phyloP scores from a whole-genome alignment of 2,329 filamentous ascomycete genomes.

The Phaeoacremonium minimum region DNA sequence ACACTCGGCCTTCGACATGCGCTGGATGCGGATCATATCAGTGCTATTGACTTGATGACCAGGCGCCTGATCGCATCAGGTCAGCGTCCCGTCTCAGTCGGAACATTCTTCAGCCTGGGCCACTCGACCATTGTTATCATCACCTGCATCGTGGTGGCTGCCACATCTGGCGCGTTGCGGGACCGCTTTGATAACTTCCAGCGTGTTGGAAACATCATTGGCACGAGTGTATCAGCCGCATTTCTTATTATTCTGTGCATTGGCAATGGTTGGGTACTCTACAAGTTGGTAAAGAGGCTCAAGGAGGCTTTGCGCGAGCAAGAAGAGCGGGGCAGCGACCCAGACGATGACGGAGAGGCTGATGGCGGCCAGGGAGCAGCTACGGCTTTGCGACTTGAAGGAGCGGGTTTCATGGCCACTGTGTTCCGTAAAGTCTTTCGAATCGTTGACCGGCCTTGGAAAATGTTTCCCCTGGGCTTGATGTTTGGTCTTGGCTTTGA shows the following conservation, averaged over 20 bases:
- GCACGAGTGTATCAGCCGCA: constrained; percentile 77
- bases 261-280: constrained; percentile 83
- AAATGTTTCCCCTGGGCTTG: constrained; percentile 89
- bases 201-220: constrained; percentile 80
- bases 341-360: constrained; percentile 1
- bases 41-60: constrained; percentile 92
- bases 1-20: constrained; percentile 88
- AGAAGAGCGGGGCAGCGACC: constrained; percentile 20
- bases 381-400: constrained; percentile 64
- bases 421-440: constrained; percentile 74
- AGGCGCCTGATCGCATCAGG: constrained; percentile 81
- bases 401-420: constrained; percentile 68
- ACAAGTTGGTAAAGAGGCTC: constrained; percentile 68
- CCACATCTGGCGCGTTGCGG: constrained; percentile 79
- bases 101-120: constrained; percentile 89
- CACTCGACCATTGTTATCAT: constrained; percentile 91
- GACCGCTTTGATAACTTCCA: constrained; percentile 77
- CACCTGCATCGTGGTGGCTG: constrained; percentile 88
- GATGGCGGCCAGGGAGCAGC: constrained; percentile 27
- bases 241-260: constrained; percentile 79
- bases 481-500: constrained; percentile 93
- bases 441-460: constrained; percentile 75
- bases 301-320: constrained; percentile 49
- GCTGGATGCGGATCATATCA: constrained; percentile 89
- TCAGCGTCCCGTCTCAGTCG: constrained; percentile 83